Base-by-base conservation (phyloP, 2,329 filamentous ascomycete genomes). In the Arthrobotrys sphaeroides region DNA sequence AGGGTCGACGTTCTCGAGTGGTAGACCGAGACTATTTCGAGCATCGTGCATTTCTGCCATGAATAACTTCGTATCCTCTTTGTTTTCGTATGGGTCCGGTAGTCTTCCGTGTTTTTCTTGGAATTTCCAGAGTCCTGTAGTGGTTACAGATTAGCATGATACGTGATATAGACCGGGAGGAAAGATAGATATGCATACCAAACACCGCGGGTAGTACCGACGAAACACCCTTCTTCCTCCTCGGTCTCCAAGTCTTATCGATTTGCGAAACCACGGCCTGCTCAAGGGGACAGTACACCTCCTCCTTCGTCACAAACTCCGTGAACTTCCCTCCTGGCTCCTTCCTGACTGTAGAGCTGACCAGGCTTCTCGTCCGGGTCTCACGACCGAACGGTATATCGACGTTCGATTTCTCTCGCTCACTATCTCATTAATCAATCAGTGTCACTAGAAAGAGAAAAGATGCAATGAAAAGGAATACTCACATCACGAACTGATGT, bases 221-320 rank as follows among this genome's bases (percentile, higher is more conserved):
- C 10, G 78, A 77, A 31, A 80, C 78, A 2, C 57, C 77, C 31
- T 77, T 78, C 16, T 76, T 75, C 62, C 75, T 78, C 69, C 77
- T 74, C 45, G 72, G 78, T 9, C 78, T 75, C 79, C 79, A 80
- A 20, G 57, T 77, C 36, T 77, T 77, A 18, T 80, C 79, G 20
- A 80, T 77, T 42, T 78, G 70, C 20, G 77, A 78, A 6, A 43
- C 53, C 13, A 79, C 43, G 9, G 73, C 78, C 1, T 87, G 85
- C 0, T 88, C 86, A 10, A 99, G 86, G 6, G 87, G 87, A 6
- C 92, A 92, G 85, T 97, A 99, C 0, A 90, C 85, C 81, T 99
- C 95, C 77, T 91, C 89, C 85, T 98, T 98, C 61, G 91, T 95
- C 73, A 99, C 93, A 78, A 93, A 87, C 82, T 99, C 95, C 62